These are phyloP conservation scores for Ceratocystis eucalypticola DNA, from an alignment of 2,329 filamentous ascomycete genomes.

Conservation along the genomic window DNA sequence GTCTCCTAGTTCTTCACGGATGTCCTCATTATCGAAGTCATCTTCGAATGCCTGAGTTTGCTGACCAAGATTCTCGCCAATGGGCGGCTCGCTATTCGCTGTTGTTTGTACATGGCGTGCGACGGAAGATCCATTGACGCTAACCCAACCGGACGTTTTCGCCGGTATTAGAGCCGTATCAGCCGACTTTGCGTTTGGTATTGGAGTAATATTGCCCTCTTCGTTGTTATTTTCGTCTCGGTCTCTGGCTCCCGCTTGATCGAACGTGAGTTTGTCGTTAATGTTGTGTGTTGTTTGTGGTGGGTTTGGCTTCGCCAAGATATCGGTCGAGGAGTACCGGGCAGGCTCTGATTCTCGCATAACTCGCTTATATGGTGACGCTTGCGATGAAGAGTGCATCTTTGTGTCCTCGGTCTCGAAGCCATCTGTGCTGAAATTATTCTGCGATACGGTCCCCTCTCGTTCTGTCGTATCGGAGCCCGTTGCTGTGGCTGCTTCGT, in stretches of 20 bases:
- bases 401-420: not conserved
- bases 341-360: not conserved
- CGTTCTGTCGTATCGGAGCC: not conserved
- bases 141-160: not conserved
- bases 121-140: constrained; percentile 2
- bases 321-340: not conserved
- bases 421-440: not conserved
- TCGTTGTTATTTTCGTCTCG: not conserved
- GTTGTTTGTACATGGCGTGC: not conserved
- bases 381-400: not conserved
- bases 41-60: not conserved
- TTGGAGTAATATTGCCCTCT: not conserved
- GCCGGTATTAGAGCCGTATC: not conserved
- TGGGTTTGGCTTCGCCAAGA: not conserved
- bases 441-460: not conserved
- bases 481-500: not conserved
- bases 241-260: not conserved
- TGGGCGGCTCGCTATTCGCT: not conserved
- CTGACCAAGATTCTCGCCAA: too few relatives aligned
- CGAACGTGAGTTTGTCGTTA: not conserved
- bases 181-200: not conserved
- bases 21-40: not conserved
- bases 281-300: not conserved
- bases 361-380: not conserved
- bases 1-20: constrained; percentile 9